Base-by-base conservation (phyloP, 169 alveolate species). In the Toxoplasma gondii region DNA sequence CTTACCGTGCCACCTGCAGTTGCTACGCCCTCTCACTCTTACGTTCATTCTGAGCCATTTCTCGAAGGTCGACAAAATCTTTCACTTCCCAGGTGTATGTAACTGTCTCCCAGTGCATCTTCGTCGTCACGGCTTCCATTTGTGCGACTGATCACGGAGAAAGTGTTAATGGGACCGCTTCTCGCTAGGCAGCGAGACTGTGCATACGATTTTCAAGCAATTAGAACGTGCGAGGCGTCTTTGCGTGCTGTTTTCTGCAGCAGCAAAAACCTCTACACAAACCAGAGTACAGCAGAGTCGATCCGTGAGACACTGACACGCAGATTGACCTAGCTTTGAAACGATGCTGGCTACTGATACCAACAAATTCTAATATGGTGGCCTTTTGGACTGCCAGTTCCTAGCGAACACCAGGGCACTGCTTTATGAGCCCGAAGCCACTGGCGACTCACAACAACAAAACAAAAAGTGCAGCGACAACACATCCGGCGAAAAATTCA, bases 21-120 rank as follows among this genome's bases (percentile, higher is more conserved):
- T 36, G 41, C 87, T 17, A 34, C 29, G 87, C 44, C 22, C 27
- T 24, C 38, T 9, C 36, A 44, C 39, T 41, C 95, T 44, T 67
- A 92, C 95, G 88, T 67, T 92, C 95, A 38, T 92, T 91, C 64
- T 86, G 88, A 41, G 95, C 95, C 95, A 92, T 92, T 69, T 92
- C 95, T 31, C 95, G 95, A 39, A 92, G 95, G 43, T 92, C 95
- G 83, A 92, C 54, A 53, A 92, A 92, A 39, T 92, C 95, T 45
- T 91, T 69, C 43, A 92, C 81, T 80, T 92, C 95, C 95, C 95
- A 92, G 27, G 88, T 83, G 88, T 92, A 92, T 31, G 95, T 64
- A n/a, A 91, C 64, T 31, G 45, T 88, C 36, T 92, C 95, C 95
- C 95, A 92, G 53, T 91, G 92, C 80, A 92, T 78, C 36, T 69